Percentiles rank a stretch among this genome's conserved stretches.
phyloP scores from a whole-genome alignment of 148 eudicot species.

The Simmondsia chinensis region DNA sequence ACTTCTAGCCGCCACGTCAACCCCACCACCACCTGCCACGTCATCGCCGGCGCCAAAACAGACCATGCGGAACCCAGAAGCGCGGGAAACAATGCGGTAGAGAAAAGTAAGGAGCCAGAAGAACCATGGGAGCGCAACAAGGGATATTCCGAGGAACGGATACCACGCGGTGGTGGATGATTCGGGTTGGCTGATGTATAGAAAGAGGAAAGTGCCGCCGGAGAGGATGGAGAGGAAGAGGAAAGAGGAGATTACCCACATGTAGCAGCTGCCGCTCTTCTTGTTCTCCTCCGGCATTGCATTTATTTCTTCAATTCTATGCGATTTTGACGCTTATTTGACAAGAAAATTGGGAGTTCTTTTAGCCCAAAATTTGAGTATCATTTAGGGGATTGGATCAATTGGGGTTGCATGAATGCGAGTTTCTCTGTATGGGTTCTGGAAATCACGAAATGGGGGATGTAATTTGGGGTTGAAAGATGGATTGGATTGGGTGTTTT shows the following conservation, averaged over 20 bases:
- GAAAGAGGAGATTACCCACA: constrained; percentile 23
- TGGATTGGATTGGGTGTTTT: too few relatives aligned
- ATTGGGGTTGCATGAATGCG: too few relatives aligned
- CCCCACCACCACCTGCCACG: neutral
- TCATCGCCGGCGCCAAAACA: constrained; percentile 11
- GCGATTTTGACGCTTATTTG: too few relatives aligned
- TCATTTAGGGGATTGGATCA: too few relatives aligned
- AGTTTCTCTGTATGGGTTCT: too few relatives aligned
- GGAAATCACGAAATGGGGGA: too few relatives aligned
- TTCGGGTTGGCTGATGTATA: constrained; percentile 21
- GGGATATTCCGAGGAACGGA: constrained; percentile 21
- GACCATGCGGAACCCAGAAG: constrained; percentile 27
- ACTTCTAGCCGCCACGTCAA: neutral
- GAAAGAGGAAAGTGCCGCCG: constrained; percentile 28
- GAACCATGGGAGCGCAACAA: constrained; percentile 34
- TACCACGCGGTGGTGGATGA: constrained; percentile 10
- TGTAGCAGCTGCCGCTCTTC: constrained; percentile 25
- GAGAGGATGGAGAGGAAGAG: constrained; percentile 24
- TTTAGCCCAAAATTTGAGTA: too few relatives aligned
- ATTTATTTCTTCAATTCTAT: too few relatives aligned
- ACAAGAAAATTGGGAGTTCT: too few relatives aligned
- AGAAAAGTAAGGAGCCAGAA: constrained; percentile 33
- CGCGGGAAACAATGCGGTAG: constrained; percentile 29
- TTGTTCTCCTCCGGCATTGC: constrained; percentile 24
- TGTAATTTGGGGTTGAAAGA: too few relatives aligned